phyloP scores from a whole-genome alignment of 1,284 basidiomycete genomes.

The Boletus sp. region DNA sequence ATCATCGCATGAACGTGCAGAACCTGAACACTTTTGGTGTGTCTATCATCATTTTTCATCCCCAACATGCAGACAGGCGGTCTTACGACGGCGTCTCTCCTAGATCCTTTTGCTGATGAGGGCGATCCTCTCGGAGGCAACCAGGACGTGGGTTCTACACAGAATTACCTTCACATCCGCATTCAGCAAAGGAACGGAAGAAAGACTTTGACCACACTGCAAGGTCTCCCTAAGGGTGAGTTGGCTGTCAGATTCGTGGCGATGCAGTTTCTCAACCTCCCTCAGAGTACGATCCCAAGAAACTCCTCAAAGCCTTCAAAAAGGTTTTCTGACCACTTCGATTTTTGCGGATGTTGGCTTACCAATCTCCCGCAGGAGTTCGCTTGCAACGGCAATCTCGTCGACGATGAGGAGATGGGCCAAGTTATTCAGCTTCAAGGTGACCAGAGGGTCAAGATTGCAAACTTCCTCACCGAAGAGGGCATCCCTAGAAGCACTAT shows the following conservation, averaged over 20 bases:
- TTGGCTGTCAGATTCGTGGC: slow-evolving; percentile 6
- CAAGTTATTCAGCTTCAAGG: slow-evolving; percentile 99
- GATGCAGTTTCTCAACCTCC: slow-evolving; percentile 14
- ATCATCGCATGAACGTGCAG: slow-evolving; percentile 87
- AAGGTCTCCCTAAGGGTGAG: slow-evolving; percentile 91
- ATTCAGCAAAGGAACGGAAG: slow-evolving; percentile 99
- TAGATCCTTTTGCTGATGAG: slow-evolving; percentile 94
- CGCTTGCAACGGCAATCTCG: slow-evolving; percentile 97
- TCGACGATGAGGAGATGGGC: slow-evolving; percentile 95
- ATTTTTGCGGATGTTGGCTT: slow-evolving; percentile 2
- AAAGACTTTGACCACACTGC: slow-evolving; percentile 97
- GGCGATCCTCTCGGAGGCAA: slow-evolving; percentile 72
- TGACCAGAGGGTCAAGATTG: slow-evolving; percentile 93
- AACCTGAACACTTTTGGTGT: slow-evolving; percentile 78
- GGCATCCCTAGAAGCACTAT: slow-evolving; percentile 71
- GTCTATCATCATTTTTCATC: slow-evolving; percentile 33
- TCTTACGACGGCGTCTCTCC: slow-evolving; percentile 13
- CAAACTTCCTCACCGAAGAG: slow-evolving; percentile 78
- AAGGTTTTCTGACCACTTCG: slow-evolving; percentile 53
- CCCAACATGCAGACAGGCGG: slow-evolving; percentile 3
- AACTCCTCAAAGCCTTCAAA: slow-evolving; percentile 98
- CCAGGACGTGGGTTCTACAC: slow-evolving; percentile 77
- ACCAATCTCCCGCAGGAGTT: slow-evolving; percentile 67
- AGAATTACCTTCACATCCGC: slow-evolving; percentile 92
- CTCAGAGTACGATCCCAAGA: slow-evolving; percentile 95